phyloP scores from a whole-genome alignment of 768 basidiomycete species.

The Trametes punicea region DNA sequence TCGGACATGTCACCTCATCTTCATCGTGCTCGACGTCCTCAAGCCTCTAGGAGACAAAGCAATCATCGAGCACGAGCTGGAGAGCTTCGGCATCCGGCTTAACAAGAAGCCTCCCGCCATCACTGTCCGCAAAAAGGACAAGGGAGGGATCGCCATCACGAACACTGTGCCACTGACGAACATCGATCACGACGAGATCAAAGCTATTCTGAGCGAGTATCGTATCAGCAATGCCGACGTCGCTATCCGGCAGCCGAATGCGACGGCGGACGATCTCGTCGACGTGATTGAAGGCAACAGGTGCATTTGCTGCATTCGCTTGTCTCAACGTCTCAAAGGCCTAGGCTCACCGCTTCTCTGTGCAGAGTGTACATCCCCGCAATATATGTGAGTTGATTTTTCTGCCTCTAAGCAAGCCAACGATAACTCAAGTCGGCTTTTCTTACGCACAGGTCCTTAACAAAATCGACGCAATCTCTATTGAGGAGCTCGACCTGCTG shows the following conservation, averaged over 20 bases:
- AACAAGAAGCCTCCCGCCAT: conserved; percentile 94
- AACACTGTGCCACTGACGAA: conserved; percentile 96
- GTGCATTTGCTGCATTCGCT: conserved; percentile 36
- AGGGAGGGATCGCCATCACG: conserved; percentile 90
- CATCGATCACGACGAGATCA: conserved; percentile 94
- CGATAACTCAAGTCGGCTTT: background rate
- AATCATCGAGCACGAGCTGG: conserved; percentile 87
- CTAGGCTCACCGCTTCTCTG: background rate
- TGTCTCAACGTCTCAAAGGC: background rate
- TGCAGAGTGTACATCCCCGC: conserved; percentile 88
- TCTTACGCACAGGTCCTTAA: conserved; percentile 17
- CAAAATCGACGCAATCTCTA: conserved; percentile 93
- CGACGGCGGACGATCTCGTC: conserved; percentile 93
- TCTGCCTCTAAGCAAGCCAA: background rate
- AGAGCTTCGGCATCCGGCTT: conserved; percentile 96
- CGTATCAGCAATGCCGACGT: conserved; percentile 86
- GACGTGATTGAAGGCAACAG: conserved; percentile 97
- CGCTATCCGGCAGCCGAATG: conserved; percentile 87
- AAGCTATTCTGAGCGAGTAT: conserved; percentile 92
- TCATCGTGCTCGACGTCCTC: conserved; percentile 96
- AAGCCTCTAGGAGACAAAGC: conserved; percentile 97
- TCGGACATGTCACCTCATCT: conserved; percentile 96
- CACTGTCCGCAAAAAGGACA: conserved; percentile 80
- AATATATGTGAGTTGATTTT: conserved; percentile 61
- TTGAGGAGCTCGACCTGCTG: conserved; percentile 94